Evolutionary conservation across 2,329 filamentous ascomycete species (phyloP).

Genomic region (Pseudogymnoascus sp.): DNA sequence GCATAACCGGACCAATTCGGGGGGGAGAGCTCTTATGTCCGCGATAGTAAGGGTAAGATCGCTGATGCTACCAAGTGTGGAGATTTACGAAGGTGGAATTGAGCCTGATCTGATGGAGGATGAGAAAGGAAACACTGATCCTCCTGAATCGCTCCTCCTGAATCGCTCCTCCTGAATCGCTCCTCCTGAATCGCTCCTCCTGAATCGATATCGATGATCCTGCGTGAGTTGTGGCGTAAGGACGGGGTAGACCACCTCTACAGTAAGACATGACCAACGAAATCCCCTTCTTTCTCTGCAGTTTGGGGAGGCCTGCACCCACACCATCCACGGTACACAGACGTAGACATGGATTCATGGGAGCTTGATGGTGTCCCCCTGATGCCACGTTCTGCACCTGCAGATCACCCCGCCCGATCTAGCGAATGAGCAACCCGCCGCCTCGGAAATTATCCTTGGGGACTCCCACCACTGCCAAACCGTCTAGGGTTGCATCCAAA

Average conservation of each 20-base stretch:
- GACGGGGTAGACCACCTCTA: background rate
- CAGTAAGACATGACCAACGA: background rate
- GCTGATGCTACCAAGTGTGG: background rate
- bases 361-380: constrained; percentile 5
- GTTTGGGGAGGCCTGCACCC: background rate
- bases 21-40: background rate
- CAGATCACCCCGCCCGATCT: constrained; percentile 2
- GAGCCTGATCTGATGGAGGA: background rate
- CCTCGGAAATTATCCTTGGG: constrained; percentile 1
- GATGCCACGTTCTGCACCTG: constrained; percentile 6
- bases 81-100: background rate
- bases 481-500: background rate
- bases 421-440: constrained; percentile 4
- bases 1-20: background rate
- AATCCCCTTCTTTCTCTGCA: background rate
- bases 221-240: background rate
- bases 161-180: background rate
- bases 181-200: background rate
- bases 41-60: background rate
- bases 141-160: background rate
- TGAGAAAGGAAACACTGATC: background rate
- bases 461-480: background rate
- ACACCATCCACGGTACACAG: background rate
- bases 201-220: background rate
- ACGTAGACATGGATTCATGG: background rate